These are phyloP conservation scores for Phytopythium aichiense DNA, from an alignment of 352 stramenopile species.

Conservation along the genomic window DNA sequence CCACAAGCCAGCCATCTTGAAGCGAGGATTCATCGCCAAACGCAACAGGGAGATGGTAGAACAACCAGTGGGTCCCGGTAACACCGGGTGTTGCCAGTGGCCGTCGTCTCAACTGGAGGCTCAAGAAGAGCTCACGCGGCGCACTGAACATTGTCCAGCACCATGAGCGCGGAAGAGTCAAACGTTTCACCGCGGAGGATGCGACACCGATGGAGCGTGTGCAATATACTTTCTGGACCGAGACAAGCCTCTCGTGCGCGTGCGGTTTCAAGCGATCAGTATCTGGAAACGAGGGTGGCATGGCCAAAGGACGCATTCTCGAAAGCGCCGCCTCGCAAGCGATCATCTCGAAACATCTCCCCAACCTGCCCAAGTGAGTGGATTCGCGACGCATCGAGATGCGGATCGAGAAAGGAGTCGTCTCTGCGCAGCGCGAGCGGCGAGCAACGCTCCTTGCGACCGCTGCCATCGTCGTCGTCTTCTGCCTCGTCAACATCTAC, in stretches of 20 bases:
- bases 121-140: too few species aligned
- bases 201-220: neutral
- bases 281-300: too few species aligned
- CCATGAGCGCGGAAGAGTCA: neutral
- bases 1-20: too few species aligned
- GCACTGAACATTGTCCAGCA: neutral
- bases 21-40: too few species aligned
- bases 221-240: conserved; percentile 1
- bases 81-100: too few species aligned
- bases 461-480: neutral
- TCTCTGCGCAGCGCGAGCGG: neutral
- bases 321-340: neutral
- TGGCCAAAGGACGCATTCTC: neutral
- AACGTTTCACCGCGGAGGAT: neutral
- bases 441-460: neutral
- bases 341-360: too few species aligned
- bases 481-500: conserved; percentile 2
- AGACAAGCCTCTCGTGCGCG: neutral
- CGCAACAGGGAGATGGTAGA: too few species aligned
- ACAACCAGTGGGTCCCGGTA: too few species aligned
- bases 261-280: too few species aligned
- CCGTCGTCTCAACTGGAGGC: too few species aligned
- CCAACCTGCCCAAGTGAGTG: too few species aligned
- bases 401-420: neutral
- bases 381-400: neutral